Conservation (phyloP, 192 early-diverging fungal species). For the Entomortierella chlamydospora region DNA sequence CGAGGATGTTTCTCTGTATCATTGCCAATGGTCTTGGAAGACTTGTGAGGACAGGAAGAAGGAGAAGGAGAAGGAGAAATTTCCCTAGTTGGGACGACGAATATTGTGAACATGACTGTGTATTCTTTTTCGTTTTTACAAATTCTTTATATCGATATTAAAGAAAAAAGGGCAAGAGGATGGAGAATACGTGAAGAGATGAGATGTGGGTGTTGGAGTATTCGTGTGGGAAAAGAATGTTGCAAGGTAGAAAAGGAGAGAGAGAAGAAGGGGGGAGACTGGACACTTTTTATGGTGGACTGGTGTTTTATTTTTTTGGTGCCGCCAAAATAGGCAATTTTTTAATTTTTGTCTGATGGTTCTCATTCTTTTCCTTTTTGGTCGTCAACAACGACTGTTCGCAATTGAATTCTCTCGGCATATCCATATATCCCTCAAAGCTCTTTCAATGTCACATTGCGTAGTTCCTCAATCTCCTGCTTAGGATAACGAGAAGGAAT, state of each 20-base stretch:
- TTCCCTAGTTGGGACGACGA: background rate
- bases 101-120: conserved; percentile 4
- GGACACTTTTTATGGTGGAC: background rate
- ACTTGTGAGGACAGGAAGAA: background rate
- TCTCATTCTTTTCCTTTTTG: background rate
- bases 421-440: too few species aligned
- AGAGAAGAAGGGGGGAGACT: background rate
- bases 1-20: background rate
- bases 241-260: background rate
- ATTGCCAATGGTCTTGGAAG: background rate
- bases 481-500: too few species aligned
- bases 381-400: background rate
- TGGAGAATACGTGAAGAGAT: background rate
- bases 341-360: background rate
- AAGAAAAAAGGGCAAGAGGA: background rate
- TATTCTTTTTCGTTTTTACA: background rate
- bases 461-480: too few species aligned
- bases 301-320: background rate
- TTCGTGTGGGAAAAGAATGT: conserved; percentile 9
- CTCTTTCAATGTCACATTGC: too few species aligned
- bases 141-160: background rate
- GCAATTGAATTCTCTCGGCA: too few species aligned
- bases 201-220: background rate
- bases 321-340: conserved; percentile 26
- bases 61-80: background rate